Base-by-base conservation (phyloP, 2,329 filamentous ascomycete species). In the Neonectria hederae region DNA sequence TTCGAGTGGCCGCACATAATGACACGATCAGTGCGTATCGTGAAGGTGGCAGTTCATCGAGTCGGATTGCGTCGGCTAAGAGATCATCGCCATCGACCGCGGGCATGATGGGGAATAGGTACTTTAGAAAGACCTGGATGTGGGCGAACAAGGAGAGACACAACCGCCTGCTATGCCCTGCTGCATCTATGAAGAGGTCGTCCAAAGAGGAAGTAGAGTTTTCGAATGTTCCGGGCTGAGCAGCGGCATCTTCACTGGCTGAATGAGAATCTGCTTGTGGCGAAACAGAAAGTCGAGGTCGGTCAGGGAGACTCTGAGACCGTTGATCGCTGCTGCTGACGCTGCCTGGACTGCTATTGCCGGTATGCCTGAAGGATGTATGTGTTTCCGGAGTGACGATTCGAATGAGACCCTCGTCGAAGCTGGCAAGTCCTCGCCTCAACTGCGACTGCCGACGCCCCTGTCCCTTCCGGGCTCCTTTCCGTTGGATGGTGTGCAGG, bases 71-170 rank as follows among this genome's bases (percentile, higher is more conserved):
- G 51, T 77, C 76, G 6, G 67, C 38, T 2, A 75, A 56, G 17
- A 77, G 65, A n/a, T 73, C 71, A 4, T 74, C 60, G 21, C 69
- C 74, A 22, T 76, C 68, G 7, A 76, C 62, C 0, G 75, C 74
- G 17, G 76, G 76, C 74, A 77, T 76, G 5, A 77, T 77, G 1
- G 76, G 75, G 38, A 75, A 76, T 14, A 77, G 55, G n/a, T 72
- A 65, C n/a, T 68, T 68, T n/a, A 76, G 68, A 51, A 76, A 77
- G 38, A 73, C 68, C 9, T 67, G 69, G 30, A 76, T 61, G 54
- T 77, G 75, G 14, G 75, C 70, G 26, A 65, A 60, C 7, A 77
- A 66, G 2, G 69, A 72, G 0, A 59, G 42, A 2, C 70, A 70
- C 13, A 76, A 63, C 32, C 61, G 68, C 30, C 68, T 69, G 52